Base-by-base conservation (phyloP, 306 rosid genomes). In the Rosa chinensis region DNA sequence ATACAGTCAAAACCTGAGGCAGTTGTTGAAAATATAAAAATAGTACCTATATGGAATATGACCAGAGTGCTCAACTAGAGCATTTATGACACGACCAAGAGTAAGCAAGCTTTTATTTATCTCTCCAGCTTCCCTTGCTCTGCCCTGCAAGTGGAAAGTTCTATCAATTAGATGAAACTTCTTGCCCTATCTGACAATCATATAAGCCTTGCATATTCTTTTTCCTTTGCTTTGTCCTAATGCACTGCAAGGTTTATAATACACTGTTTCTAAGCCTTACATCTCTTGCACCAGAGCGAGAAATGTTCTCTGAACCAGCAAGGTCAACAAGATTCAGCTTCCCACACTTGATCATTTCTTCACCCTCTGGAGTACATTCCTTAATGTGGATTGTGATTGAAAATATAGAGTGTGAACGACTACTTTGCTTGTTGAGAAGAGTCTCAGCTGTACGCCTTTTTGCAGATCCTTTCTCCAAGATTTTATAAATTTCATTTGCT, bases 51-150 rank as follows among this genome's bases (percentile, higher is more conserved):
- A 96, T 61, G 99, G 99, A 75, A 93, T 91, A 84, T 96, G 99
- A 81, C 98, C 98, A 35, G 99, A 96, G 89, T 96, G 99, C 84
- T 96, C 99, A 84, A 96, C 98, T 21, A 96, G 86, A 61, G 99
- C 96, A 86, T 96, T 96, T 78, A 96, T 96, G 79, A 88, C 93
- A 72, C 99, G 97, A 59, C 99, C 99, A 80, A 96, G 99, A 48
- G 99, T 96, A 53, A 96, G 97, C 75, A 96, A 88, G 85, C 99
- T 95, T 85, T 95, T 95, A 79, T 95, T 95, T 77, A 95, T 95
- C 93, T 95, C 99, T 75, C 99, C 99, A 47, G 99, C 99, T 88
- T 96, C 99, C 88, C 99, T 93, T 73, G 99, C 99, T 89, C 99
- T 88, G 55, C 99, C 94, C 99, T 96, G 97, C 85, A 89, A 88